Conservation (phyloP, 768 basidiomycete genomes). For the Pleurotus cornucopiae region DNA sequence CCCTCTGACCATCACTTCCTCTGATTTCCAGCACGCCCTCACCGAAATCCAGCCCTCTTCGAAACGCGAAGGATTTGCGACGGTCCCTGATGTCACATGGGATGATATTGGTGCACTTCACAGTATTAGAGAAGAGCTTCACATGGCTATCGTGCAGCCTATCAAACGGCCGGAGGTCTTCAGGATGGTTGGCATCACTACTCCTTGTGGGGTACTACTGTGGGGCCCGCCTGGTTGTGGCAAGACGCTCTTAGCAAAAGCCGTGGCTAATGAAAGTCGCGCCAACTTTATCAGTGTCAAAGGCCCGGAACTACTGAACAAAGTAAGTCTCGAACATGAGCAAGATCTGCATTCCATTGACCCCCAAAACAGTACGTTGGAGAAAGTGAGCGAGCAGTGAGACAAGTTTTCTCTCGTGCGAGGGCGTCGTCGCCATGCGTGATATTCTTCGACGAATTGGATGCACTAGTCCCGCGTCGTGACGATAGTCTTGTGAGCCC, state of each 20-base stretch:
- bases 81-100: slow-evolving; percentile 95
- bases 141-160: slow-evolving; percentile 97
- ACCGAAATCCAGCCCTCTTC: slow-evolving; percentile 91
- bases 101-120: slow-evolving; percentile 91
- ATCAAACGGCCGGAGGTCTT: slow-evolving; percentile 89
- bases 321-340: slow-evolving; percentile 45
- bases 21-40: slow-evolving; percentile 82
- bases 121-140: slow-evolving; percentile 81
- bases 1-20: slow-evolving; percentile 74
- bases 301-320: slow-evolving; percentile 94
- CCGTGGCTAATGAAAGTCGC: slow-evolving; percentile 91
- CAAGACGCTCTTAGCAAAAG: slow-evolving; percentile 96
- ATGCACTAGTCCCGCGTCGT: slow-evolving; percentile 85
- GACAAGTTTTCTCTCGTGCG: slow-evolving; percentile 92
- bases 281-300: slow-evolving; percentile 99
- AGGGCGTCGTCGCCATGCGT: slow-evolving; percentile 92
- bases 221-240: slow-evolving; percentile 99
- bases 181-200: slow-evolving; percentile 81
- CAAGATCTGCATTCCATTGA: not conserved
- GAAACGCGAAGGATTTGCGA: slow-evolving; percentile 96
- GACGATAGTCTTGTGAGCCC: slow-evolving; percentile 79
- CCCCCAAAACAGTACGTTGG: slow-evolving; percentile 75
- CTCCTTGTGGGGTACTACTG: slow-evolving; percentile 89
- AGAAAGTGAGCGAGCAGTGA: slow-evolving; percentile 91
- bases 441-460: slow-evolving; percentile 94